Base-by-base conservation (phyloP, 805 yeast genomes). In the Myxozyma lipomycoides region DNA sequence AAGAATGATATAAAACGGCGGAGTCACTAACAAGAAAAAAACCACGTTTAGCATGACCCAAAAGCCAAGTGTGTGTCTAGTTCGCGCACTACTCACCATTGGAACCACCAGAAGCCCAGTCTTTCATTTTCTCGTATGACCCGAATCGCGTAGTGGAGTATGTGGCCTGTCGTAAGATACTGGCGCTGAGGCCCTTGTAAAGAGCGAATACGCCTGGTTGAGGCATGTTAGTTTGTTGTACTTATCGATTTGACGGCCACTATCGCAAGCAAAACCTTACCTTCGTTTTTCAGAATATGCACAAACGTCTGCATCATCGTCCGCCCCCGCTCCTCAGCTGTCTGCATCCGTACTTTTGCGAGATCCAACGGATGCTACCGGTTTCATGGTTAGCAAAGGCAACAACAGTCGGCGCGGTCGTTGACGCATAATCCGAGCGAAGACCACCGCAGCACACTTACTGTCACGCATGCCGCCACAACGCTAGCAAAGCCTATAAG, bases 121-220 rank as follows among this genome's bases (percentile, higher is more conserved):
- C 87, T 62, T 87, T 87, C 61, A 86, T 71, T 51, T 73, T 73
- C 65, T 87, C 96, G 67, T 87, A 87, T n/a, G 82, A 78, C 38
- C 95, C 96, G 62, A 87, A 87, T 64, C 96, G 73, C 1, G 88
- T 82, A 1, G 95, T 82, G 1, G 95, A 86, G 65, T 88, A 87
- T 1, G 96, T 86, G 1, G 87, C 93, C 68, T 88, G 96, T 64
- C 96, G 78, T 49, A 87, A 70, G 37, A 88, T 67, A 1, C 93
- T 83, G 1, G 96, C 96, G 49, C 86, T 78, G 37, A 87, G 73
- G 1, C 96, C 96, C 1, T 86, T 79, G 64, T 88, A 87, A n/a
- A 85, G 74, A 32, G 84, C 85, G 40, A 76, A 62, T 5, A 75
- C 36, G 12, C 74, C 62, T 58, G 23, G n/a, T 3, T 3, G 9